Percentiles rank a stretch among this genome's conserved stretches.
Conservation (phyloP, 2,329 filamentous ascomycete genomes). For the Teratosphaeria epicoccoides region DNA sequence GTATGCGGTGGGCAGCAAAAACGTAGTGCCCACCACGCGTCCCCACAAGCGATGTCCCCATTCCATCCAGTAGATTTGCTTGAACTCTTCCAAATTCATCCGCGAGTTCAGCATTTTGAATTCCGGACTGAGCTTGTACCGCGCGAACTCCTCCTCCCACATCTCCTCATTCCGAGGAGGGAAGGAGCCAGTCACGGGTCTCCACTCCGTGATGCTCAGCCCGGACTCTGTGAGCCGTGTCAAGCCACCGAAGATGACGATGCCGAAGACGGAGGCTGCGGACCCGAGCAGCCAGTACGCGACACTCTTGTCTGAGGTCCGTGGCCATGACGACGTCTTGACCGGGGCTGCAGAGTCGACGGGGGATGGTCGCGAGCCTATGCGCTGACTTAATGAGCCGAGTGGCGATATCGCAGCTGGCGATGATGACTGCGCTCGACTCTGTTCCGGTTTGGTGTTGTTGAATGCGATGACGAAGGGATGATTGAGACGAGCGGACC, state of each 20-base stretch:
- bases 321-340: constrained; percentile 15
- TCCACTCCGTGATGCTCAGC: constrained; percentile 97
- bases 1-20: constrained; percentile 78
- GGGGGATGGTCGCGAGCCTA: constrained; percentile 7
- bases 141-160: constrained; percentile 87
- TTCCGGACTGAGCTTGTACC: constrained; percentile 87
- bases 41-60: constrained; percentile 96
- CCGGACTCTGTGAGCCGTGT: constrained; percentile 93
- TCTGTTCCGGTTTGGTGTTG: background rate
- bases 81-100: constrained; percentile 90
- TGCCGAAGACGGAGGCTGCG: constrained; percentile 88
- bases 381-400: constrained; percentile 21
- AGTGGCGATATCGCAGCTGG: constrained; percentile 20
- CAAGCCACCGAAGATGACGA: constrained; percentile 88
- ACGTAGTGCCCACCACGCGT: constrained; percentile 77
- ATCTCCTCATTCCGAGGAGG: constrained; percentile 68
- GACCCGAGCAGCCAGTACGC: constrained; percentile 90
- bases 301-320: constrained; percentile 57
- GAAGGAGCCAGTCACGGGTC: constrained; percentile 82
- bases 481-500: constrained; percentile 20
- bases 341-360: constrained; percentile 3
- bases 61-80: constrained; percentile 99
- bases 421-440: constrained; percentile 14
- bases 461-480: constrained; percentile 27
- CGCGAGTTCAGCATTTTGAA: constrained; percentile 84